Evolutionary conservation across 345 rosid genomes (phyloP), one percentile per base, ranked within the genome.

Genomic region (Dipteronia sinensis): DNA sequence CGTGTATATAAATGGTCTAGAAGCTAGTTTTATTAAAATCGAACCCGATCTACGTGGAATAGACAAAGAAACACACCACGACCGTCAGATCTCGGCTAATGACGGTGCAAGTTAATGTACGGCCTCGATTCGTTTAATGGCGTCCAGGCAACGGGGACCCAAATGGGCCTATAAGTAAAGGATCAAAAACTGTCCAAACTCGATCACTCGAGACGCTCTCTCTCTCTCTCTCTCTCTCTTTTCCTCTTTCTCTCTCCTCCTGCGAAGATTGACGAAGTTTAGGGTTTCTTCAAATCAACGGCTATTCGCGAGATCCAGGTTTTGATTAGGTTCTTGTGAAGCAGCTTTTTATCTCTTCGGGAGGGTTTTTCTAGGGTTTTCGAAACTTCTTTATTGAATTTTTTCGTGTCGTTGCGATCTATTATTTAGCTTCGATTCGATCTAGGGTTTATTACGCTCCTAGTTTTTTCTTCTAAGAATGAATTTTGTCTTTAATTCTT

Each of bases 111-210:
- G 20, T 10, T 22, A 42, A 58, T 80, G 44, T 71, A 87, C 86
- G 92, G 86, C 67, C 68, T 13, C 55, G 89, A 87, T 89, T 82
- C 49, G 65, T 67, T 72, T 51, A 56, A 58, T 69, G 55, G 78
- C 78, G 86, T 85, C 82, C 8, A 78, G 74, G 66, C 65, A 22
- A 53, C 29, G 78, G 76, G 78, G 66, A 34, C 80, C 47, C 9
- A 34, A 7, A 29, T 66, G 65, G 83, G 84, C 83, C 82, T 89
- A 81, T 89, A 89, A 89, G 79, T 82, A 65, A 72, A 74, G 80
- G 68, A 72, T 66, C 84, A 34, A 68, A 7, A 40, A 19, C 9
- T 46, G 79, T 65, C 80, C 80, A 40, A 67, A 65, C 20, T 38
- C 47, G 20, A 74, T 29, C 71, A 47, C 66, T 59, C 62, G n/a